Conservation (phyloP, 768 basidiomycete species). For the Suillus americanus region DNA sequence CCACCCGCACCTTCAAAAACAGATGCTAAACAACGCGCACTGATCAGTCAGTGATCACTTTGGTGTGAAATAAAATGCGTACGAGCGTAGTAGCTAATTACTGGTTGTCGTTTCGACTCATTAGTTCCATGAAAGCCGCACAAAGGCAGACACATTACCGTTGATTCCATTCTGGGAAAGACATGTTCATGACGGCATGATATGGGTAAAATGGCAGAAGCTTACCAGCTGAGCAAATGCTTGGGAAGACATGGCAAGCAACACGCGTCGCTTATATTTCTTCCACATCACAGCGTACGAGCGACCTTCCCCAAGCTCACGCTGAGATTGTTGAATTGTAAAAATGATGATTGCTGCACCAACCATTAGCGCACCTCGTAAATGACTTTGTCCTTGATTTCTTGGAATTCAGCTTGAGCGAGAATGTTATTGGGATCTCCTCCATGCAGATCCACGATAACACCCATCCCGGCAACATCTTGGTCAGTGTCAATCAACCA, state of each 20-base stretch:
- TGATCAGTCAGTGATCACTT: slow-evolving; percentile 12
- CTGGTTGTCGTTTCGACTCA: slow-evolving; percentile 36
- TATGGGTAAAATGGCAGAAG: slow-evolving; percentile 5
- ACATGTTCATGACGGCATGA: slow-evolving; percentile 5
- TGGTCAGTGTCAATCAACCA: slow-evolving; percentile 89
- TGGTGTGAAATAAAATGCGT: slow-evolving; percentile 30
- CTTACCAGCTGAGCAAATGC: slow-evolving; percentile 92
- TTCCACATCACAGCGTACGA: slow-evolving; percentile 84
- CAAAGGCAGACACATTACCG: slow-evolving; percentile 44
- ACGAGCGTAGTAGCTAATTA: slow-evolving; percentile 95
- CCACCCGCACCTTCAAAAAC: slow-evolving; percentile 80
- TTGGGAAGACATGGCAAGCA: slow-evolving; percentile 94
- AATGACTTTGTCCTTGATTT: slow-evolving; percentile 80
- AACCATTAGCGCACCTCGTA: slow-evolving; percentile 53
- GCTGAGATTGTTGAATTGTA: slow-evolving; percentile 40
- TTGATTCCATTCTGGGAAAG: slow-evolving; percentile 85
- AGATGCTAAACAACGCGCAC: slow-evolving; percentile 48
- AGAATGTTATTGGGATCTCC: slow-evolving; percentile 65
- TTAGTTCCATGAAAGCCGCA: slow-evolving; percentile 10
- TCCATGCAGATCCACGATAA: slow-evolving; percentile 88
- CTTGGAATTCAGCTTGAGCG: slow-evolving; percentile 83
- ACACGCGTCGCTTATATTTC: slow-evolving; percentile 80
- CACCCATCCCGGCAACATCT: slow-evolving; percentile 80
- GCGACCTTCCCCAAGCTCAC: slow-evolving; percentile 71
- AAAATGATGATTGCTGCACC: not conserved